Evolutionary conservation across 345 rosid genomes (phyloP).

Genomic region (Camelina hispida): DNA sequence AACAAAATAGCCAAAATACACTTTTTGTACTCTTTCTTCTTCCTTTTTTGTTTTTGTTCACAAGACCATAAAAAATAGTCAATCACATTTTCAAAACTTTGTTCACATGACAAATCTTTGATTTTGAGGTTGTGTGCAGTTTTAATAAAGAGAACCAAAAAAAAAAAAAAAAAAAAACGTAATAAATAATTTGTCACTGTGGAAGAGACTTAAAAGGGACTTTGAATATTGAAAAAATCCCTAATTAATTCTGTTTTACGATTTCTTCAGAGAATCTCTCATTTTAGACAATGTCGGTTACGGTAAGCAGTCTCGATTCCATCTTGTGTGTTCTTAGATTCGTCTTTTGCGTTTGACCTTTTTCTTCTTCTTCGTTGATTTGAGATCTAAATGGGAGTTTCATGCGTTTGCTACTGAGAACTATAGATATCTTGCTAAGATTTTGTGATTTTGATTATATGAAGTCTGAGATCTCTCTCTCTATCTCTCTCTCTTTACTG

Average conservation of each 20-base stretch:
- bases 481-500: too few relatives aligned
- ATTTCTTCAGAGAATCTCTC: neutral
- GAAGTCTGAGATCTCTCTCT: neutral
- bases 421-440: too few relatives aligned
- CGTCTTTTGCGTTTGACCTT: too few relatives aligned
- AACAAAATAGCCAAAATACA: slow-evolving; percentile 14
- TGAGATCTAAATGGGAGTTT: slow-evolving; percentile 12
- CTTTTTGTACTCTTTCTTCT: neutral
- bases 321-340: too few relatives aligned
- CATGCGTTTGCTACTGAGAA: neutral
- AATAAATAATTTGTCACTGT: neutral
- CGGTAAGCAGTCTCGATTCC: too few relatives aligned
- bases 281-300: slow-evolving; percentile 33
- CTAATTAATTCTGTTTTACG: too few relatives aligned
- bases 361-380: neutral
- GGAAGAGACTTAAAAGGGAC: neutral
- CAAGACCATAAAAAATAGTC: neutral
- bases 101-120: neutral
- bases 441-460: neutral
- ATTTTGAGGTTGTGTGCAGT: neutral
- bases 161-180: too few relatives aligned
- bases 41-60: neutral
- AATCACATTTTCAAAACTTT: neutral
- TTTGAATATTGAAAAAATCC: neutral
- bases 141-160: neutral